A percentile compares a stretch with the other conserved stretches of the same genome.
phyloP scores from a whole-genome alignment of 352 stramenopile genomes.

The Globisporangium mamillatum region DNA sequence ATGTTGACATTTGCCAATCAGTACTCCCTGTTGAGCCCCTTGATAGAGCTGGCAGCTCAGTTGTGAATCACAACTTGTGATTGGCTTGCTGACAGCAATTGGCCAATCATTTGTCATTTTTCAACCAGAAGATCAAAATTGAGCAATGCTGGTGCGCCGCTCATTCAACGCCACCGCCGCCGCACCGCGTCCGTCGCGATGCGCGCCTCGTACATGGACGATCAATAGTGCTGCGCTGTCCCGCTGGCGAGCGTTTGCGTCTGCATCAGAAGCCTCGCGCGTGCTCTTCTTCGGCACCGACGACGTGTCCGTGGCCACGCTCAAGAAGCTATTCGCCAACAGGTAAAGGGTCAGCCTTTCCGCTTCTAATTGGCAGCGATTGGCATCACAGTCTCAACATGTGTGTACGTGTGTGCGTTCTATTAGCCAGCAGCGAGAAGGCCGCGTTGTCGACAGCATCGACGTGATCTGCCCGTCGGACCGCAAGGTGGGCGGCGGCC shows the following conservation, averaged over 20 bases:
- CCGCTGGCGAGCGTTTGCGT: constrained; percentile 11
- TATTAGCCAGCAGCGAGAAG: constrained; percentile 23
- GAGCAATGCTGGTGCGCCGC: neutral
- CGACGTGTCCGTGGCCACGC: constrained; percentile 78
- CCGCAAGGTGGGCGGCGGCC: constrained; percentile 56
- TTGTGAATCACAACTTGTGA: neutral
- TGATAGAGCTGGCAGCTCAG: neutral
- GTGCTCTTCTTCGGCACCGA: constrained; percentile 88
- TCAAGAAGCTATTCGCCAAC: constrained; percentile 62
- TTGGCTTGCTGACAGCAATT: neutral
- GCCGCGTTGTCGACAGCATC: constrained; percentile 47
- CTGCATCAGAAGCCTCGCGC: constrained; percentile 26
- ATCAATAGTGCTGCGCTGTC: neutral
- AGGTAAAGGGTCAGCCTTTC: constrained; percentile 18
- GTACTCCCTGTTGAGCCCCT: neutral
- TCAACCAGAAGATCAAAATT: neutral
- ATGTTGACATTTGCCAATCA: neutral
- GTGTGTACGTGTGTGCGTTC: neutral
- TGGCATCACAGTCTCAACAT: neutral
- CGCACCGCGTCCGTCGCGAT: neutral
- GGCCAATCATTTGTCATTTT: neutral
- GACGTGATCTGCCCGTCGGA: constrained; percentile 81
- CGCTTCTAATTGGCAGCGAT: too few relatives aligned
- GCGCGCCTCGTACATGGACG: neutral
- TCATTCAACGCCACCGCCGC: too few relatives aligned